Conservation (phyloP, 2,329 filamentous ascomycete genomes). For the Lachnellula cervina region DNA sequence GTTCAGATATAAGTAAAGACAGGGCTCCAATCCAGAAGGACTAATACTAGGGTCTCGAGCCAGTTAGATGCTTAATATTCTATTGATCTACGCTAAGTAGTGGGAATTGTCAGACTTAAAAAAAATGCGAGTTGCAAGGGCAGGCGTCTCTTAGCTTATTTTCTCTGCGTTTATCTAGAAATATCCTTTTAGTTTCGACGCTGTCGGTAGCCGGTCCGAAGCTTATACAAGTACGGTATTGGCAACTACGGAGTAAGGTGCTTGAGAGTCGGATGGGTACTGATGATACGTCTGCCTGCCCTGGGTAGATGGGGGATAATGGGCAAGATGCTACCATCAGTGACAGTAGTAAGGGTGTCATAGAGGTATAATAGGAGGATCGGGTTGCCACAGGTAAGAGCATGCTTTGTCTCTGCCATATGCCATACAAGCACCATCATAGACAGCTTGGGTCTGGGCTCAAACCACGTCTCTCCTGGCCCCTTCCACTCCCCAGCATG, state of each 20-base stretch:
- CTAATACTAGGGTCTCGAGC: too few species aligned
- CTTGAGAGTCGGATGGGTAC: slow-evolving; percentile 9
- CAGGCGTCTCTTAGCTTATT: too few species aligned
- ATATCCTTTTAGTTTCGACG: too few species aligned
- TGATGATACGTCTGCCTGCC: slow-evolving; percentile 15
- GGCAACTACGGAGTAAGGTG: background rate
- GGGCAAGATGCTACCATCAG: slow-evolving; percentile 12
- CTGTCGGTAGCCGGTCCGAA: too few species aligned
- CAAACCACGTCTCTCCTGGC: slow-evolving; percentile 7
- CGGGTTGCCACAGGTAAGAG: slow-evolving; percentile 12
- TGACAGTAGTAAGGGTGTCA: slow-evolving; percentile 18
- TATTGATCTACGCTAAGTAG: too few species aligned
- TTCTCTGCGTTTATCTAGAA: too few species aligned
- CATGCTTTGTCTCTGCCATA: slow-evolving; percentile 17
- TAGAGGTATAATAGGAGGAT: slow-evolving; percentile 7
- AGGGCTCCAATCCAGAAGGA: too few species aligned
- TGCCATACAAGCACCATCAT: slow-evolving; percentile 19
- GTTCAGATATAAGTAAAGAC: too few species aligned
- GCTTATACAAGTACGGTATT: too few species aligned
- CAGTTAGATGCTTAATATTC: too few species aligned
- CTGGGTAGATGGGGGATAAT: slow-evolving; percentile 12
- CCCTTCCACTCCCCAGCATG: slow-evolving; percentile 16
- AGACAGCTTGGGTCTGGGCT: slow-evolving; percentile 14
- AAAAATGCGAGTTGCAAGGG: too few species aligned
- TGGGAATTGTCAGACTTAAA: too few species aligned